These are phyloP conservation scores for Fusarium albidum DNA, from an alignment of 2,329 filamentous ascomycete genomes.

Conservation along the genomic window DNA sequence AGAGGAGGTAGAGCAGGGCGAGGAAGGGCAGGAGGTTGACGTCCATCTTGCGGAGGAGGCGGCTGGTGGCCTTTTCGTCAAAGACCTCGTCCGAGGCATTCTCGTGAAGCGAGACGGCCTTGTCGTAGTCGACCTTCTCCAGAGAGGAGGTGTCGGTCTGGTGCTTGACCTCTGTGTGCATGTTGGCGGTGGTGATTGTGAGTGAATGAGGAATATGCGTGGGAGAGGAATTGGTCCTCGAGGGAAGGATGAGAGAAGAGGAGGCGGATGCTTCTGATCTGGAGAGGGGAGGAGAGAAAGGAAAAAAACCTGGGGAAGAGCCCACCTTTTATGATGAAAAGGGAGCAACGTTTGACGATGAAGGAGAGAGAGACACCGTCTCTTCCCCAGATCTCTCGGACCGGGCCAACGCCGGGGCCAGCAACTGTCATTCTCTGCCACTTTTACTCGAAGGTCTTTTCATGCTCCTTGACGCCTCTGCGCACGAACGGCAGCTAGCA, in stretches of 20 bases:
- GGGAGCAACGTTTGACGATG: conserved; percentile 1
- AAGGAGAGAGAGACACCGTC: neutral
- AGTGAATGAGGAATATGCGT: neutral
- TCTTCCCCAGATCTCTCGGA: conserved; percentile 22
- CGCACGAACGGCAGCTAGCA: conserved; percentile 37
- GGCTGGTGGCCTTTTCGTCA: conserved; percentile 53
- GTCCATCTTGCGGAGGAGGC: conserved; percentile 62
- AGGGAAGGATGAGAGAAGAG: conserved; percentile 25
- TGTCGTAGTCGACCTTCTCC: conserved; percentile 41
- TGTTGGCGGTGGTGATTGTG: conserved; percentile 18
- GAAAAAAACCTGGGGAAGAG: conserved; percentile 34
- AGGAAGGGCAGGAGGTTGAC: conserved; percentile 66
- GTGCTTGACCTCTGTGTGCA: conserved; percentile 27
- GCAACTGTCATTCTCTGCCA: conserved; percentile 15
- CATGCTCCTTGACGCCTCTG: conserved; percentile 11
- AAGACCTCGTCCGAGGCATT: conserved; percentile 37
- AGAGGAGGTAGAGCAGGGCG: conserved; percentile 65
- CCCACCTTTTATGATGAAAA: conserved; percentile 18
- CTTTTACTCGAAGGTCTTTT: neutral
- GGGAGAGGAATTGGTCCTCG: conserved; percentile 20
- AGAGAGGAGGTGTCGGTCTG: conserved; percentile 37
- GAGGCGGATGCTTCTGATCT: conserved; percentile 35
- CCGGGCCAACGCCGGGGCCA: conserved; percentile 4
- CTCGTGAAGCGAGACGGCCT: conserved; percentile 38
- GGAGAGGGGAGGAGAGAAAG: conserved; percentile 14